Percentiles rank a stretch among this genome's conserved stretches.
These are phyloP conservation scores for Colletotrichum godetiae DNA, from an alignment of 2,329 filamentous ascomycete species.

Conservation along the genomic window DNA sequence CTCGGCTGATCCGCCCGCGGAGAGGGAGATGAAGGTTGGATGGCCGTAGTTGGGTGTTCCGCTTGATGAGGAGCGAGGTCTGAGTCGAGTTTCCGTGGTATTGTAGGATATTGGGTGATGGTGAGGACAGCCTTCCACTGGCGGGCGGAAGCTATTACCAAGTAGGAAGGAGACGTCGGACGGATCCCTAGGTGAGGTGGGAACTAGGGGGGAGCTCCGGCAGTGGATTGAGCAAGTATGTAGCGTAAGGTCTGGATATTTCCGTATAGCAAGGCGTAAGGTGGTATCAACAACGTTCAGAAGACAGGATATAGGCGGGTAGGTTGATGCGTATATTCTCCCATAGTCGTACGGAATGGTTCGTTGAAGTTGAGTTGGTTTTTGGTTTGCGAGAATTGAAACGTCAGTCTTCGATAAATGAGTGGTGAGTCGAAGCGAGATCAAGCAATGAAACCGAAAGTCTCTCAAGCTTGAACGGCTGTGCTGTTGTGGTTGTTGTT, in stretches of 20 bases:
- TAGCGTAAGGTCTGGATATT: neutral
- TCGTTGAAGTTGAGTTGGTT: neutral
- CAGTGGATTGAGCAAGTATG: conserved; percentile 13
- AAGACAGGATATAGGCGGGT: neutral
- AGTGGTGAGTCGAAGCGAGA: neutral
- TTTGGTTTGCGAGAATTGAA: neutral
- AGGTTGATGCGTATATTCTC: neutral
- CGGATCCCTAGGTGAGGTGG: conserved; percentile 10
- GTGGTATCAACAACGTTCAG: neutral
- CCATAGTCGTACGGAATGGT: neutral
- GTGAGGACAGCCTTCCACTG: conserved; percentile 17
- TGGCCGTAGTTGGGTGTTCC: neutral
- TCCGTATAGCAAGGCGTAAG: neutral
- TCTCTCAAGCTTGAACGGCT: neutral
- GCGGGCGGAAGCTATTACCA: conserved; percentile 29
- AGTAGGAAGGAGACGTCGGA: conserved; percentile 35
- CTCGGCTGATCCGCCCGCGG: conserved; percentile 16
- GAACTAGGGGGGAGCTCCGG: conserved; percentile 3
- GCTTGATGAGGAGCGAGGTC: neutral
- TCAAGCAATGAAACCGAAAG: neutral
- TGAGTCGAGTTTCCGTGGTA: neutral
- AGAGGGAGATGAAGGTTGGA: neutral
- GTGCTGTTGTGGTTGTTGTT: neutral
- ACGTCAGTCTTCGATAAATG: neutral
- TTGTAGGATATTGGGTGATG: conserved; percentile 3